Conservation (phyloP, 176 grass and related monocot species). For the Bonia amplexicaulis region DNA sequence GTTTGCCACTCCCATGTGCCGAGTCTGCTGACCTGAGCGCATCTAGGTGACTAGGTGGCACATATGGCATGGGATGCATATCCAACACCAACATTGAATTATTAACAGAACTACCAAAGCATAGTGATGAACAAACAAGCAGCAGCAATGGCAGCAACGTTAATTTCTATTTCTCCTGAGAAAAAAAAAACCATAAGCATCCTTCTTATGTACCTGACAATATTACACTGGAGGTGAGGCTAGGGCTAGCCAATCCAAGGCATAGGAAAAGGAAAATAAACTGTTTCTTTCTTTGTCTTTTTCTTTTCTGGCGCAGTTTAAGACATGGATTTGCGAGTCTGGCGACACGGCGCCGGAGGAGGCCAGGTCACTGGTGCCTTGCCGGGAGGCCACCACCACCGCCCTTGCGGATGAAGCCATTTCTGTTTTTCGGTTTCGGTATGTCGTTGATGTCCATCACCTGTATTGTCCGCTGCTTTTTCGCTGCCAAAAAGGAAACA, state of each 20-base stretch:
- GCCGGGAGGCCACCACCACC: constrained; percentile 18
- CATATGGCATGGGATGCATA: background rate
- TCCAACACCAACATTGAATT: background rate
- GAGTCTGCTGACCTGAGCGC: background rate
- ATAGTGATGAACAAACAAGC: background rate
- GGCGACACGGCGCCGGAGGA: no score
- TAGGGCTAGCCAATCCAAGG: background rate
- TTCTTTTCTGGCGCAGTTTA: background rate
- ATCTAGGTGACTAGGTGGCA: no score
- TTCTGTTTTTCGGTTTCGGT: constrained; percentile 55
- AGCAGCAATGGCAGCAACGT: background rate
- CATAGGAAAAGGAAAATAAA: constrained; percentile 7
- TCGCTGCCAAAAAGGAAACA: constrained; percentile 30
- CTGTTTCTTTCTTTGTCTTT: background rate
- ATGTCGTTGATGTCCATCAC: constrained; percentile 82
- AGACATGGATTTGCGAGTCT: background rate
- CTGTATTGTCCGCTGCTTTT: constrained; percentile 78
- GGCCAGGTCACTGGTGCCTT: constrained; percentile 36
- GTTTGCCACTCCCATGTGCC: background rate
- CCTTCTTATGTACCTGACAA: background rate
- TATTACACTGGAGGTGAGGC: background rate
- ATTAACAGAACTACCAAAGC: background rate
- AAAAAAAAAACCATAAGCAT: background rate
- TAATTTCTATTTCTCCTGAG: background rate
- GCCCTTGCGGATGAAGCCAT: constrained; percentile 48